Percentiles rank a stretch among this genome's conserved stretches.
These are phyloP conservation scores for Platismatia glauca DNA, from an alignment of 495 filamentous ascomycete species.

Conservation along the genomic window DNA sequence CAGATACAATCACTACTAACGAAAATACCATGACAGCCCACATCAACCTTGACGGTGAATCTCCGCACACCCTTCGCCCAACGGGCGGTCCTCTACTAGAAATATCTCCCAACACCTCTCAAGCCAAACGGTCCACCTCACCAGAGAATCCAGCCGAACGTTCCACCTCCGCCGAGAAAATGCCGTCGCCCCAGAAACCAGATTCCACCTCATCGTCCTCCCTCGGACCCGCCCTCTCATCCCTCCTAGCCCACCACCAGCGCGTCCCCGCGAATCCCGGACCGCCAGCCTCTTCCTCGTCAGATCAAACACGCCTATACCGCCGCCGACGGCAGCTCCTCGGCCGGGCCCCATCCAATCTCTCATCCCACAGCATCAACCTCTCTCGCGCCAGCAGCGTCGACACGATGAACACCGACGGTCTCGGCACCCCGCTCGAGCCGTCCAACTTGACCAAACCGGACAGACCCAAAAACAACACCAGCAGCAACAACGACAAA, in stretches of 20 bases:
- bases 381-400: conserved; percentile 44
- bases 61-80: conserved; percentile 1
- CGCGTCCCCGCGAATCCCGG: conserved; percentile 15
- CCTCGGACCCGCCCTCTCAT: conserved; percentile 27
- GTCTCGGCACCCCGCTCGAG: conserved; percentile 39
- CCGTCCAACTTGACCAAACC: conserved; percentile 33
- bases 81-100: conserved; percentile 23
- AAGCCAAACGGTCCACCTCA: conserved; percentile 27
- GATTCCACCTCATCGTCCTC: neutral
- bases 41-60: conserved; percentile 15
- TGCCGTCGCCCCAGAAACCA: neutral
- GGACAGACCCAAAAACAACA: conserved; percentile 27
- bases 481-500: conserved; percentile 12
- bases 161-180: neutral
- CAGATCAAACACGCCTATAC: conserved; percentile 28
- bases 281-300: conserved; percentile 16
- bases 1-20: neutral
- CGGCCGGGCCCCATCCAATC: conserved; percentile 40
- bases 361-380: conserved; percentile 26
- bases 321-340: conserved; percentile 31
- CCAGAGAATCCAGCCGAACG: conserved; percentile 23
- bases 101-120: conserved; percentile 27
- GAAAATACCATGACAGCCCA: neutral
- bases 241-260: conserved; percentile 31
- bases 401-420: conserved; percentile 48